Evolutionary conservation across 345 rosid genomes (phyloP).

Genomic region (Citrus australasica): DNA sequence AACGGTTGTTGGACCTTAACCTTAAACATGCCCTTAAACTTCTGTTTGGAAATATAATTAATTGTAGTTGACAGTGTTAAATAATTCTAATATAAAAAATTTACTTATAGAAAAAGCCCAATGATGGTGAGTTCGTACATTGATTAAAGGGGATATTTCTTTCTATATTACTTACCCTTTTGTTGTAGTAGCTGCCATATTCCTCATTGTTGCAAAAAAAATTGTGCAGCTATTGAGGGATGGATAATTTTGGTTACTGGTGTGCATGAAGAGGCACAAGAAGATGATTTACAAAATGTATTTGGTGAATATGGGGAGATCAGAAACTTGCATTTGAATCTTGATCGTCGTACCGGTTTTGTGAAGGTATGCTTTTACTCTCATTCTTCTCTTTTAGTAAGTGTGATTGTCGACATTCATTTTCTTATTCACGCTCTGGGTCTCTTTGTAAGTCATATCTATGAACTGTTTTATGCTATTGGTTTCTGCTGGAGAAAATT

Average conservation of each 20-base stretch:
- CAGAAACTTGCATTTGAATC: conserved; percentile 68
- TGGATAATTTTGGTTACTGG: conserved; percentile 78
- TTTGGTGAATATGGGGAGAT: conserved; percentile 84
- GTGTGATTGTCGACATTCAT: neutral
- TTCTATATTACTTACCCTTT: neutral
- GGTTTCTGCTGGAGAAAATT: neutral
- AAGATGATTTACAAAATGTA: conserved; percentile 61
- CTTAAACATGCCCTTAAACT: neutral
- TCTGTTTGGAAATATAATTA: neutral
- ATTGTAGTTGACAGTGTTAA: neutral
- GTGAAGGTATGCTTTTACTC: conserved; percentile 53
- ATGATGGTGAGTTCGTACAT: neutral
- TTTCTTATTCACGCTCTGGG: neutral
- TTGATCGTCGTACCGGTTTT: conserved; percentile 80
- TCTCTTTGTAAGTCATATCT: neutral
- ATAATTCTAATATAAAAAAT: neutral
- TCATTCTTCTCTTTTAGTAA: neutral
- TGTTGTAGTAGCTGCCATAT: neutral
- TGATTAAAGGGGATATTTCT: neutral
- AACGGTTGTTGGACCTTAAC: neutral
- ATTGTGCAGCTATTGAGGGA: conserved; percentile 72
- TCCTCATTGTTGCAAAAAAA: neutral
- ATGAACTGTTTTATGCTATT: neutral
- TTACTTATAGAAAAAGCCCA: neutral
- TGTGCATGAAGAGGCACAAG: conserved; percentile 80